Base-by-base conservation (phyloP, 257 asterid species). In the Solanum gandarillasii region DNA sequence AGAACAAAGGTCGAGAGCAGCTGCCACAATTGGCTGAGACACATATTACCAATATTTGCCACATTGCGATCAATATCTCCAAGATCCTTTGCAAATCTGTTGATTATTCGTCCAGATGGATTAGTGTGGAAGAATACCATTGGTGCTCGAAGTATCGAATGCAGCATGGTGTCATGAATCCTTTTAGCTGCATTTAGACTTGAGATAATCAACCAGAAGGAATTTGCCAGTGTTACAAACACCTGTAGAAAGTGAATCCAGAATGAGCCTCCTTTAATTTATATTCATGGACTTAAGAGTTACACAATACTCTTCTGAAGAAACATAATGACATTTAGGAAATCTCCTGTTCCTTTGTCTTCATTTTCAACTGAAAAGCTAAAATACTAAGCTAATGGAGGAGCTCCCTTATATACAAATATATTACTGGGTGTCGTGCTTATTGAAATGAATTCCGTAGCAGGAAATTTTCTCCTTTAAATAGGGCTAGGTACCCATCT, bases 91-190 rank as follows among this genome's bases (percentile, higher is more conserved):
- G 96, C 91, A 46, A 94, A 95, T 92, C 98, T 87, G 91, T 95
- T 95, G 89, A 95, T 94, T 55, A 95, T 92, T 41, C 98, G 93
- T 58, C 98, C 98, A 70, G 90, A 89, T 12, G 98, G 98, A 88
- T 94, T 95, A 48, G 98, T 95, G 39, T 95, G 98, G 92, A 95
- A 95, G 92, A 95, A 95, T 25, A 92, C 93, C 98, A 95, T 95
- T 75, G 98, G 97, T 89, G 98, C 98, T 91, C 94, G 91, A 86
- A 95, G 93, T 83, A 94, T 90, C 86, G 97, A 89, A 87, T 46
- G 83, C 23, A 95, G 88, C 98, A 95, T 94, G 36, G 95, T 91
- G 79, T 95, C 96, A 73, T 95, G 98, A 88, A 95, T 93, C 83
- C 93, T 89, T 89, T 90, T 93, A 38, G 98, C 93, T 18, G 98